Evolutionary conservation across 805 yeast genomes (phyloP).

Genomic region (Pichia gijzeniarum): DNA sequence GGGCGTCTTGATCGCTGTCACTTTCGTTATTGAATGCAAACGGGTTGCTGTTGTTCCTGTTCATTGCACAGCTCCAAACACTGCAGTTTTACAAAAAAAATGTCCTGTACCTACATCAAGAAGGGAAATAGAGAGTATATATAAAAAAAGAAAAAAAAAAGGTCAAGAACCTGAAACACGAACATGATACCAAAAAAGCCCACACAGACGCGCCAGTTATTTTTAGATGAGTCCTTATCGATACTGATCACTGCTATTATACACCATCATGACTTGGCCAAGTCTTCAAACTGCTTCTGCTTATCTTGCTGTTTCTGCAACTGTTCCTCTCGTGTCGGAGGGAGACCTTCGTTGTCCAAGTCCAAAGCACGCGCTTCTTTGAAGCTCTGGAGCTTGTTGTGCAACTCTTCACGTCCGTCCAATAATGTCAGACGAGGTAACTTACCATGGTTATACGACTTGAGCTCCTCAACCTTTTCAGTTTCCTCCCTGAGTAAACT

Average conservation of each 20-base stretch:
- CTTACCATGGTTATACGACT: conserved; percentile 63
- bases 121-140: not conserved
- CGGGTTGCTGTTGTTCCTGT: not conserved
- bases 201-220: not conserved
- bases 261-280: too few species aligned
- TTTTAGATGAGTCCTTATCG: not conserved
- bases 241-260: too few species aligned
- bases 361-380: conserved; percentile 82
- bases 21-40: conserved; percentile 12
- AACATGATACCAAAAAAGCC: not conserved
- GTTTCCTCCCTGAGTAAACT: conserved; percentile 81
- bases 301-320: conserved; percentile 32
- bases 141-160: not conserved
- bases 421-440: conserved; percentile 83
- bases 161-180: not conserved
- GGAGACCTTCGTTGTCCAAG: conserved; percentile 77
- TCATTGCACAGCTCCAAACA: not conserved
- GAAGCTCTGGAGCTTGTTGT: conserved; percentile 56
- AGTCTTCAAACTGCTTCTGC: not conserved
- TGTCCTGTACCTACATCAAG: not conserved
- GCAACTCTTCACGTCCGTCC: conserved; percentile 76
- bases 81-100: not conserved
- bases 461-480: conserved; percentile 76
- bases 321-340: conserved; percentile 50
- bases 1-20: conserved; percentile 2